Evolutionary conservation across 2,329 filamentous ascomycete genomes (phyloP), one percentile per base, ranked within the genome.

Genomic region (Penicillium sp.): DNA sequence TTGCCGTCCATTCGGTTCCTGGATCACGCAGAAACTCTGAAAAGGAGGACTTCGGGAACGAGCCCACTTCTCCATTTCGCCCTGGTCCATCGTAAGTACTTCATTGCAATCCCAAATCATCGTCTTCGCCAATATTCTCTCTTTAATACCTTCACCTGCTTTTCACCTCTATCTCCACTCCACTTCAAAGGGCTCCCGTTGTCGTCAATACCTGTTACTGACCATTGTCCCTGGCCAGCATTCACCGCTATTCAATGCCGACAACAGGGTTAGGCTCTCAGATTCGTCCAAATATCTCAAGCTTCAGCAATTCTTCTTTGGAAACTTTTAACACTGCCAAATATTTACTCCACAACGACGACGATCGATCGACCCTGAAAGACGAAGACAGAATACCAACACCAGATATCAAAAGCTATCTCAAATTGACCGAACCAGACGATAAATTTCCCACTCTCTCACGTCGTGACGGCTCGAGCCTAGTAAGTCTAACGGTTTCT

Each of bases 241-340:
- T 90, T 64, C 96, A 97, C 76, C 90, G 94, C 67, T 96, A 96
- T 78, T 97, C 94, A 5, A 93, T 97, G 91, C 94, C 94, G 35
- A 91, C 94, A 56, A 92, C 71, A 38, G 76, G 74, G 21, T 65
- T 76, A 45, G 73, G 69, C 48, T 71, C 71, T 52, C 69, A 75
- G 29, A 60, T 73, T 30, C 73, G 75, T n/a, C 68, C 75, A 1
- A 73, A 67, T 23, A 61, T 70, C 15, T 68, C 71, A 45, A 69
- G 64, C 19, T 76, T 73, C 58, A 73, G 66, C 58, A 69, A 67
- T 38, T 62, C 64, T 13, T 67, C 72, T 45, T 82, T 96, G 61
- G 93, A 95, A 65, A 90, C 91, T 68, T 92, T 92, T 71, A 93
- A 95, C 79, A 93, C 91, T 13, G 87, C 92, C 29, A 89, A 91